Base-by-base conservation (phyloP, 2,329 filamentous ascomycete genomes). In the Verticillium alfalfae region DNA sequence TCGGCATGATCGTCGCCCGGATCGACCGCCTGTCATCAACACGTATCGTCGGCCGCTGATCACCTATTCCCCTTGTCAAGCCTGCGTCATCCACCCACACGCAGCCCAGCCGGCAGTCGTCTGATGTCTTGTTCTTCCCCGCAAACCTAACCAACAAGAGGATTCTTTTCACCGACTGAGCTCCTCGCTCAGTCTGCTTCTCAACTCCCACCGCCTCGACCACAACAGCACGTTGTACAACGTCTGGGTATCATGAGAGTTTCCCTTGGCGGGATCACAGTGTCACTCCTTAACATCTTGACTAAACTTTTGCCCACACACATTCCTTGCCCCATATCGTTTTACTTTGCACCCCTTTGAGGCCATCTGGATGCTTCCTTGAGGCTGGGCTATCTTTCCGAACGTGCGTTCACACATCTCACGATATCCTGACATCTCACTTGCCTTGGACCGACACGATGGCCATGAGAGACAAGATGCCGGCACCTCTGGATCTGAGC, bases 401-500 rank as follows among this genome's bases (percentile, higher is more conserved):
- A 12, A 58, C 56, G 37, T 39, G 37, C 18, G 13, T 22, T 58
- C 26, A 37, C 3, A 31, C 34, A 37, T 18, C 34, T 6, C 55
- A 13, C 5, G 7, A 13, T 22, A 26, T 39, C 39, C 13, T 54
- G 52, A 7, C 54, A 31, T 57, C 57, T 22, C n/a, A 10, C 56
- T 36, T 41, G 26, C 31, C 26, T 31, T n/a, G 16, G 22, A 56
- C 54, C 34, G 37, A 56, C 16, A 59, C 58, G 63, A 70, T 34
- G 58, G 41, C 58, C 57, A 62, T 62, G 61, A 58, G 63, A 62
- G 61, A 60, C 59, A 66, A 66, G 45, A 84, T 85, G 80, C 72
- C 77, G 61, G 75, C 79, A 56, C 74, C 75, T 60, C 72, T 84
- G 63, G 78, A 82, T 66, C 71, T 83, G 65, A 75, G 76, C 61